Evolutionary conservation across 495 filamentous ascomycete species (phyloP).

Genomic region (Recurvomyces mirabilis): DNA sequence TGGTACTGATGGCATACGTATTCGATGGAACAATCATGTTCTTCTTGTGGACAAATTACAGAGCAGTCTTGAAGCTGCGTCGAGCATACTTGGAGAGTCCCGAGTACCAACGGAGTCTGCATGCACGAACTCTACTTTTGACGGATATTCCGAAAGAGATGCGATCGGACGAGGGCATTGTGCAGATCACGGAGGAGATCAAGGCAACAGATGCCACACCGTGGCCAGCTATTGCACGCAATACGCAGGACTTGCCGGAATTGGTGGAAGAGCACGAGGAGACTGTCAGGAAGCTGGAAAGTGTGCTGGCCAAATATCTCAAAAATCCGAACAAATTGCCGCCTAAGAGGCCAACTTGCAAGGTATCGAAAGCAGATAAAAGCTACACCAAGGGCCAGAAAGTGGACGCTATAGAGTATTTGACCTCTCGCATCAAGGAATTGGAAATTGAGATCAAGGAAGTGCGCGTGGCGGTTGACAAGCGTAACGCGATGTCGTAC

Average conservation of each 20-base stretch:
- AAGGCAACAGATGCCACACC: constrained; percentile 66
- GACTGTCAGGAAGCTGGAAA: constrained; percentile 70
- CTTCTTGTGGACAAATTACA: constrained; percentile 89
- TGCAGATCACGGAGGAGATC: constrained; percentile 62
- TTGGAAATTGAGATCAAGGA: constrained; percentile 78
- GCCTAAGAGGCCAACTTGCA: constrained; percentile 62
- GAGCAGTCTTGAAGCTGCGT: constrained; percentile 54
- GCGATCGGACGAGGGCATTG: constrained; percentile 74
- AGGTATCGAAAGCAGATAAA: constrained; percentile 60
- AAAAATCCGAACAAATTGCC: constrained; percentile 77
- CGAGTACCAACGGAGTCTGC: constrained; percentile 80
- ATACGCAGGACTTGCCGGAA: constrained; percentile 75
- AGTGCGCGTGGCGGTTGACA: constrained; percentile 69
- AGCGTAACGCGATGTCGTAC: constrained; percentile 74
- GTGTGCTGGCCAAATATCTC: constrained; percentile 75
- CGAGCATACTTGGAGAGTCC: constrained; percentile 72
- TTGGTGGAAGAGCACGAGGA: constrained; percentile 77
- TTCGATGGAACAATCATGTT: constrained; percentile 65
- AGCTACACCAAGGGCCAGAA: constrained; percentile 52
- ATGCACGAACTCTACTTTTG: constrained; percentile 85
- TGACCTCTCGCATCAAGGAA: constrained; percentile 70
- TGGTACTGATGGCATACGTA: constrained; percentile 66
- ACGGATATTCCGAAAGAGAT: constrained; percentile 69
- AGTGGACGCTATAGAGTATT: constrained; percentile 88
- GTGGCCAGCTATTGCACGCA: constrained; percentile 72